Evolutionary conservation across 768 basidiomycete genomes (phyloP), one percentile per base, ranked within the genome.

Genomic region (Exidia glandulosa): DNA sequence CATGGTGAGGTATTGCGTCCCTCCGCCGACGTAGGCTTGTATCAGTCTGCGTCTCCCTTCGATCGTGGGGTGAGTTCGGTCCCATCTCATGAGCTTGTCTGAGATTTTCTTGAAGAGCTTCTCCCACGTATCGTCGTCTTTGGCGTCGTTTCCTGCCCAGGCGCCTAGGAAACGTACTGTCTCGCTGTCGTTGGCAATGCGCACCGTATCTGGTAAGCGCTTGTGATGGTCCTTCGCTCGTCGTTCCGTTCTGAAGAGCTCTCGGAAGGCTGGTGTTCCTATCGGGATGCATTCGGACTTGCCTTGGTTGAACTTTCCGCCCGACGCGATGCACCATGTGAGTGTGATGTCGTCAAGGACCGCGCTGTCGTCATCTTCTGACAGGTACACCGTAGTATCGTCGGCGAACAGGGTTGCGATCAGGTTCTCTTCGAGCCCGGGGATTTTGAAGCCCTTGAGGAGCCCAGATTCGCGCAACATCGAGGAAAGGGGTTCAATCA

Each of bases 281-380:
- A 76, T 64, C 0, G 73, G 75, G 1, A 78, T 66, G 0, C 76
- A 62, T 33, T 73, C 69, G 0, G 77, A 78, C 62, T 81, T 81
- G 0, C 56, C 50, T 0, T 64, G 59, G 57, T 79, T 80, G 62
- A 79, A 80, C 33, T 72, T 73, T 0, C 76, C 78, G 0, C 70
- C 64, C 6, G 74, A 73, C 2, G 71, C 75, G 0, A 14, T 25
- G 60, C 75, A 80, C 79, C 79, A 81, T 0, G 37, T 45, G 0
- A 68, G 27, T 0, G 79, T 73, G 1, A 78, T 68, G 0, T 32
- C 1, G 2, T 64, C 32, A 0, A 80, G 68, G 1, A 59, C 60
- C 0, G 56, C 47, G 14, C 70, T 70, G 4, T 63, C 52, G 57
- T 79, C 76, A 0, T 59, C 9, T 45, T 69, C 64, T 2, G 63